Evolutionary conservation across 179 eudicot genomes (phyloP).

Genomic region (Silene noctiflora): DNA sequence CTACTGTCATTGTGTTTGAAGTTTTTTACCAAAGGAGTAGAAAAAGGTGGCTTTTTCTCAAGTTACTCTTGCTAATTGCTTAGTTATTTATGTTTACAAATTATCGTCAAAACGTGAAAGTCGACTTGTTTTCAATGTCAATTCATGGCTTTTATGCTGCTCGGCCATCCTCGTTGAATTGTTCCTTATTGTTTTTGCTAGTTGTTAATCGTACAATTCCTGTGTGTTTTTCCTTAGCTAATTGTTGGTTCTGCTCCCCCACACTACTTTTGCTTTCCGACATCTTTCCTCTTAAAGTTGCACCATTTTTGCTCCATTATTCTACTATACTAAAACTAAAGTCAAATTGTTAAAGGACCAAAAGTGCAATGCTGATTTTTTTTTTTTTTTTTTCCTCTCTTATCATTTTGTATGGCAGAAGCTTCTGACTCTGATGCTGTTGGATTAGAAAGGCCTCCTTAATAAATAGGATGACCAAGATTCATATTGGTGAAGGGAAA

Average conservation of each 20-base stretch:
- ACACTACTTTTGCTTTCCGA: conserved; percentile 1
- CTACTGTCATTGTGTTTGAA: background rate
- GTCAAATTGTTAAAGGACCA: conserved; percentile 8
- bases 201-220: background rate
- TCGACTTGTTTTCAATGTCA: background rate
- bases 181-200: conserved; percentile 2
- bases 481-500: too few species aligned
- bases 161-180: background rate
- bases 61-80: background rate
- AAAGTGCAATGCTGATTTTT: conserved; percentile 6
- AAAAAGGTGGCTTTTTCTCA: conserved; percentile 2
- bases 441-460: conserved; percentile 32
- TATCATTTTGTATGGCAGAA: conserved; percentile 23
- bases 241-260: background rate
- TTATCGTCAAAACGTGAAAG: conserved; percentile 10
- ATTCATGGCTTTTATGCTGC: conserved; percentile 14
- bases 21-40: too few species aligned
- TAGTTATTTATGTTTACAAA: background rate
- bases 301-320: background rate
- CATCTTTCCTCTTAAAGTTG: conserved; percentile 11
- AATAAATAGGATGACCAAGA: background rate
- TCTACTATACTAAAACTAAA: background rate
- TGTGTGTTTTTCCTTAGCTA: background rate
- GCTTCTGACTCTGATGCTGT: conserved; percentile 26
- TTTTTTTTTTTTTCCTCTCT: background rate